Evolutionary conservation across 106 monocot species (phyloP).

Genomic region (Dendrobium catenatum): DNA sequence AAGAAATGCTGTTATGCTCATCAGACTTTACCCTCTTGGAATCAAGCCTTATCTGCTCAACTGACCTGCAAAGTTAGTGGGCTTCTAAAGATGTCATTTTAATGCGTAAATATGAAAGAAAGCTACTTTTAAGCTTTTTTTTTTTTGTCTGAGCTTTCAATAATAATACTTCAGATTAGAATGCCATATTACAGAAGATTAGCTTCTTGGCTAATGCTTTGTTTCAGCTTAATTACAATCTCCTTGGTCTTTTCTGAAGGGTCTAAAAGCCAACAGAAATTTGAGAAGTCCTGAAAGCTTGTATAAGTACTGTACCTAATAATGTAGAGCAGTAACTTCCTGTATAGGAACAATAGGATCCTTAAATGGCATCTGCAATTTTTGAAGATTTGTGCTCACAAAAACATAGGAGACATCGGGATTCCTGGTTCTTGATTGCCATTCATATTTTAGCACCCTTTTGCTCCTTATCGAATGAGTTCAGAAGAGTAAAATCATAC

Average conservation of each 20-base stretch:
- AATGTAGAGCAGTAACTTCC: too few relatives aligned
- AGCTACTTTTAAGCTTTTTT: not conserved
- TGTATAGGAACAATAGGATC: too few relatives aligned
- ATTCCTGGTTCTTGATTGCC: not conserved
- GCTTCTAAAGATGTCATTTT: not conserved
- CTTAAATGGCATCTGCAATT: not conserved
- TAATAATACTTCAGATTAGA: not conserved
- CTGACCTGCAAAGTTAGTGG: not conserved
- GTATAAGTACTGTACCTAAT: too few relatives aligned
- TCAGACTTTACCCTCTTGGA: not conserved
- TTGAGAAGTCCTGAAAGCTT: not conserved
- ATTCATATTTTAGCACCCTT: not conserved
- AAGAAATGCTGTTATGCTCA: conserved; percentile 2
- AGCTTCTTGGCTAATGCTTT: not conserved
- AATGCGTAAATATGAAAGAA: not conserved
- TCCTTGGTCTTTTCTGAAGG: not conserved
- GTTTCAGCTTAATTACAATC: not conserved
- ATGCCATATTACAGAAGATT: not conserved
- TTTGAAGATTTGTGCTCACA: not conserved
- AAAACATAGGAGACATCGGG: too few relatives aligned
- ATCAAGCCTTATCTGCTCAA: not conserved
- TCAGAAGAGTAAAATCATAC: too few relatives aligned
- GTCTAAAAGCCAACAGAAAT: not conserved
- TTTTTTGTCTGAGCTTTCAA: not conserved
- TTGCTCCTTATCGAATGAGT: not conserved